phyloP scores from a whole-genome alignment of 805 yeast species.

The Metschnikowia cubensis region DNA sequence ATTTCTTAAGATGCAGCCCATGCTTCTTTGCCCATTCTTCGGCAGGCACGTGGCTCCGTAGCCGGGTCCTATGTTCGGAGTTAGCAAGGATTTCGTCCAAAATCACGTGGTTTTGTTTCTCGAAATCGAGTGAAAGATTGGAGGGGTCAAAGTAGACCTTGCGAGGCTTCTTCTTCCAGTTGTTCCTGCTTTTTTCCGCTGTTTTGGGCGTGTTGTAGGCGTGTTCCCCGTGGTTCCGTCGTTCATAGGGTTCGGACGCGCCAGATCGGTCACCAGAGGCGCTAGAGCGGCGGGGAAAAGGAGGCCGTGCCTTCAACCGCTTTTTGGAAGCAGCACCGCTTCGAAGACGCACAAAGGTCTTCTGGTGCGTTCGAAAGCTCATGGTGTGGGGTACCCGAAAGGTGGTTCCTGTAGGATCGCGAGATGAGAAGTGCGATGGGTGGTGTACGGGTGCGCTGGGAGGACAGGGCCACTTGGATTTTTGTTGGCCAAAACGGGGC shows the following conservation, averaged over 20 bases:
- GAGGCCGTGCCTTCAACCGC: neutral
- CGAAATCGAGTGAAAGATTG: conserved; percentile 11
- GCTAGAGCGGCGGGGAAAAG: neutral
- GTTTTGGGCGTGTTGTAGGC: neutral
- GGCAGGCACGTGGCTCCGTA: conserved; percentile 11
- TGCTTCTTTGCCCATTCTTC: conserved; percentile 8
- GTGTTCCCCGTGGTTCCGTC: neutral
- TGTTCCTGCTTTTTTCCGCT: neutral
- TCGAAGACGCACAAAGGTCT: conserved; percentile 1
- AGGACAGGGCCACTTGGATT: too few species aligned
- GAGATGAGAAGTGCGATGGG: too few species aligned
- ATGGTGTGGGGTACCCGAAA: neutral
- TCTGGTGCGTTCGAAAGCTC: neutral
- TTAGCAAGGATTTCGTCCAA: conserved; percentile 7
- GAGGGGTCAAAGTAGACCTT: conserved; percentile 15
- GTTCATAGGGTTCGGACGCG: neutral
- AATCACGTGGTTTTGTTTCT: conserved; percentile 7
- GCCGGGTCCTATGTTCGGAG: conserved; percentile 4
- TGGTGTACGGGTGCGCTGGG: too few species aligned
- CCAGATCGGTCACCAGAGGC: neutral
- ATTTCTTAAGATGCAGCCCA: conserved; percentile 1
- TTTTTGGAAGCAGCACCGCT: neutral
- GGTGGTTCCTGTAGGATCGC: too few species aligned
- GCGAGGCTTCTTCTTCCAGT: neutral
- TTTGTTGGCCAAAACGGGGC: too few species aligned